Percentiles rank a stretch among this genome's conserved stretches.
These are phyloP conservation scores for Vinca minor DNA, from an alignment of 257 asterid species.

Conservation along the genomic window DNA sequence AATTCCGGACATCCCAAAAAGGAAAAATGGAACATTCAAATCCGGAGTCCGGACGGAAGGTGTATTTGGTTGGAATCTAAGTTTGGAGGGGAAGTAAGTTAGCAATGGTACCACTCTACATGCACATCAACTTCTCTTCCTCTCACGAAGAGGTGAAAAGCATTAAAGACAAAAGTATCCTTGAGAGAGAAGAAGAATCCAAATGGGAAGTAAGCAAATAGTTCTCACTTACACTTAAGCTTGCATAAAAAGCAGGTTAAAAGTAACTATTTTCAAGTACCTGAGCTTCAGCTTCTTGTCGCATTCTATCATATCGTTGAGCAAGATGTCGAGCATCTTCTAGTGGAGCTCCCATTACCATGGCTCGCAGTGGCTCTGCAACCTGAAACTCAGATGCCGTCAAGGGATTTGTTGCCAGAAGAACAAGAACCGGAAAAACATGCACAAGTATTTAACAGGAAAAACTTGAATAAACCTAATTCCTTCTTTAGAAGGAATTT, in stretches of 20 bases:
- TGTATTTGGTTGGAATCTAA: too few relatives aligned
- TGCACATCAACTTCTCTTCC: background rate
- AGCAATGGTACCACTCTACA: background rate
- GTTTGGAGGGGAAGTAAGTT: background rate
- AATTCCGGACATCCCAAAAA: too few relatives aligned
- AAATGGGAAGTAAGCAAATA: background rate
- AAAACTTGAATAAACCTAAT: background rate
- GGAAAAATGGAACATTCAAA: too few relatives aligned
- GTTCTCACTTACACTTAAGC: background rate
- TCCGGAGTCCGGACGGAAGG: too few relatives aligned
- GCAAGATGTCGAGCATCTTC: slow-evolving; percentile 99
- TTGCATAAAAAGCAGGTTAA: background rate
- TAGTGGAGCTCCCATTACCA: slow-evolving; percentile 99
- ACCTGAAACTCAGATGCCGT: slow-evolving; percentile 39
- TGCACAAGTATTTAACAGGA: background rate
- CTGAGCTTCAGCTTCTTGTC: slow-evolving; percentile 99
- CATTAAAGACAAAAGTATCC: background rate
- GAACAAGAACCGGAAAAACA: background rate
- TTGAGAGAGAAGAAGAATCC: background rate
- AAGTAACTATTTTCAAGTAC: slow-evolving; percentile 33
- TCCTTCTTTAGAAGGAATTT: background rate
- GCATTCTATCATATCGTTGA: slow-evolving; percentile 93
- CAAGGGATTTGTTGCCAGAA: background rate
- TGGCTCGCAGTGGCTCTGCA: slow-evolving; percentile 96
- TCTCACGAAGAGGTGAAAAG: background rate